Percentiles rank a stretch among this genome's conserved stretches.
phyloP scores from a whole-genome alignment of 345 rosid species.

The Boechera stricta region DNA sequence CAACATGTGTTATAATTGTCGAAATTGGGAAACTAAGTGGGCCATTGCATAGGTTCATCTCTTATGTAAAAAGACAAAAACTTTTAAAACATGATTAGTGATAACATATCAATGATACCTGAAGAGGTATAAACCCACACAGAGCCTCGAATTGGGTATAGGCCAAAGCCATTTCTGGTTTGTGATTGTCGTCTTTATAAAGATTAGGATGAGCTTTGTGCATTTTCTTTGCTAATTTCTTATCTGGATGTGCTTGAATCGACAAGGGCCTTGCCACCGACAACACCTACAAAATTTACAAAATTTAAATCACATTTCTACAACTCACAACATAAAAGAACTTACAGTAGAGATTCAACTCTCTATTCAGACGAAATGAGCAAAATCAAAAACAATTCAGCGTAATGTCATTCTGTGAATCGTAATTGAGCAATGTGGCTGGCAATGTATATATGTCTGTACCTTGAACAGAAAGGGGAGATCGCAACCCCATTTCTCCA shows the following conservation, averaged over 20 bases:
- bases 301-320: constrained; percentile 7
- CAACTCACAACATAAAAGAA: constrained; percentile 2
- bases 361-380: neutral
- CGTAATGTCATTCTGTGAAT: neutral
- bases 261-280: constrained; percentile 91
- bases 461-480: constrained; percentile 99
- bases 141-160: constrained; percentile 91
- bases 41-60: constrained; percentile 4
- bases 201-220: constrained; percentile 77
- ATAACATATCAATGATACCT: constrained; percentile 51
- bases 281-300: constrained; percentile 86
- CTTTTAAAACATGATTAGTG: neutral
- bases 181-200: constrained; percentile 91
- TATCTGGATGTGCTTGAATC: constrained; percentile 98
- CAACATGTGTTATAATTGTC: neutral
- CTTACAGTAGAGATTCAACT: neutral
- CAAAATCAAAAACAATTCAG: neutral
- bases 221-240: constrained; percentile 69
- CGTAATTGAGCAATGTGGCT: constrained; percentile 14
- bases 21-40: constrained; percentile 12
- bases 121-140: constrained; percentile 76
- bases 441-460: constrained; percentile 5
- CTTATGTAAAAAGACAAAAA: neutral
- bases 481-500: constrained; percentile 92
- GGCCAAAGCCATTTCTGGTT: constrained; percentile 99